A percentile compares a stretch with the other conserved stretches of the same genome.
Evolutionary conservation across 1,139 yeast genomes (phyloP).

Genomic region (Yamadazyma diospyri): DNA sequence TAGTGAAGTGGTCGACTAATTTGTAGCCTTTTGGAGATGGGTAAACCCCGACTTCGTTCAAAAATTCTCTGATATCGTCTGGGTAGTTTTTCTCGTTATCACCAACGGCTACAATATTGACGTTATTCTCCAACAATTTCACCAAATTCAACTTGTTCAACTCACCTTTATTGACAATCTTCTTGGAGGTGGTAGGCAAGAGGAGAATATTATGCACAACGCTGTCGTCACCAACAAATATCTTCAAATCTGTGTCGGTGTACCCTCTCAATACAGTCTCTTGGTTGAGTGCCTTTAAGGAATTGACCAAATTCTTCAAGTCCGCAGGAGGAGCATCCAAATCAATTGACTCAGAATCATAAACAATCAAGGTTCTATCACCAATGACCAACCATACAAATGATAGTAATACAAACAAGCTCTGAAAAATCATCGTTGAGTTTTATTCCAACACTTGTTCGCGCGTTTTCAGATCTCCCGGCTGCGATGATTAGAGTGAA

Average conservation of each 20-base stretch:
- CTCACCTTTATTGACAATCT: constrained; percentile 27
- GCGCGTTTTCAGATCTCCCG: constrained; percentile 2
- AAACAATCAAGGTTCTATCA: constrained; percentile 27
- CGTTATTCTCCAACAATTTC: constrained; percentile 72
- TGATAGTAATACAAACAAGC: constrained; percentile 11
- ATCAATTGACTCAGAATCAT: constrained; percentile 27
- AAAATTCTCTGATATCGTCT: constrained; percentile 62
- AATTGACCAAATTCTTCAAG: constrained; percentile 19
- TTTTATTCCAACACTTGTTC: constrained; percentile 5
- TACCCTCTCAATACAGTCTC: constrained; percentile 18
- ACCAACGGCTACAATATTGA: constrained; percentile 72
- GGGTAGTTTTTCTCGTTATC: constrained; percentile 42
- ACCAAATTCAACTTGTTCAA: constrained; percentile 32
- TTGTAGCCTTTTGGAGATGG: constrained; percentile 77
- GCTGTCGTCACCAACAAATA: constrained; percentile 26
- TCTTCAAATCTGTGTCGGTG: constrained; percentile 23
- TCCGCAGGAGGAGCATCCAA: constrained; percentile 17
- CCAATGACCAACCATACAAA: constrained; percentile 13
- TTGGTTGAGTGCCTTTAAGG: constrained; percentile 17
- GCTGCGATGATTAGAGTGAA: constrained; percentile 27
- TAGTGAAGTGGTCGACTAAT: constrained; percentile 63
- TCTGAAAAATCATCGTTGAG: constrained; percentile 6
- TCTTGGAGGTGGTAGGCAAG: constrained; percentile 38
- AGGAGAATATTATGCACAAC: constrained; percentile 32
- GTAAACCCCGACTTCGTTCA: constrained; percentile 77